These are phyloP conservation scores for Calendula officinalis DNA, from an alignment of 129 eudicot genomes.

Conservation along the genomic window DNA sequence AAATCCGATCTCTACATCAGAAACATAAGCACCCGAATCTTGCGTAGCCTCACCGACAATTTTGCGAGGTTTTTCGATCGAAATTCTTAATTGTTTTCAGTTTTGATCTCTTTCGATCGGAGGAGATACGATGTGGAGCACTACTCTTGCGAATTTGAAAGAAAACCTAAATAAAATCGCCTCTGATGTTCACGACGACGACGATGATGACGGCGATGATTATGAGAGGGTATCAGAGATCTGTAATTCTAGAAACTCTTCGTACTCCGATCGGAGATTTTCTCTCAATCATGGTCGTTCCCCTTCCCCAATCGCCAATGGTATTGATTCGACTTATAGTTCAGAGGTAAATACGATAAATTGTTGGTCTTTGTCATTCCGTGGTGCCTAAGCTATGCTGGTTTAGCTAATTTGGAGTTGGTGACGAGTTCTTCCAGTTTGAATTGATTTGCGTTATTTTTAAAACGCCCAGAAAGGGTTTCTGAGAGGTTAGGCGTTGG, in stretches of 20 bases:
- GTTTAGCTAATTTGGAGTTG: conserved; percentile 17
- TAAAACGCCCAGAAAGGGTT: conserved; percentile 22
- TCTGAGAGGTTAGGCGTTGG: conserved; percentile 25
- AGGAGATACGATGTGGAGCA: conserved; percentile 67
- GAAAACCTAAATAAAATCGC: conserved; percentile 86
- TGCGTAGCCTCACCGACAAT: conserved; percentile 29
- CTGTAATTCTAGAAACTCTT: conserved; percentile 40
- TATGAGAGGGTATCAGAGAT: conserved; percentile 45
- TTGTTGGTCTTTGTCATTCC: background rate
- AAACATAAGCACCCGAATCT: conserved; percentile 14
- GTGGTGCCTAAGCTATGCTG: background rate
- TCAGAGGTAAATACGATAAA: conserved; percentile 44
- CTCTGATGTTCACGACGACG: conserved; percentile 78
- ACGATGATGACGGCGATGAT: conserved; percentile 46
- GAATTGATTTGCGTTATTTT: conserved; percentile 9
- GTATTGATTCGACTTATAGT: conserved; percentile 49
- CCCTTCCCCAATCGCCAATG: conserved; percentile 57
- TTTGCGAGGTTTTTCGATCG: background rate
- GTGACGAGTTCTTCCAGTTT: conserved; percentile 4
- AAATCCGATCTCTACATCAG: conserved; percentile 17
- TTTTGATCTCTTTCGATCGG: conserved; percentile 9
- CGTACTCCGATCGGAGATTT: conserved; percentile 55
- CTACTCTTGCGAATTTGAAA: conserved; percentile 78
- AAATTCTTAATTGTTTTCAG: background rate
- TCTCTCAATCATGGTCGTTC: conserved; percentile 50